Evolutionary conservation across 1,139 yeast genomes (phyloP).

Genomic region (Wickerhamomyces sp.): DNA sequence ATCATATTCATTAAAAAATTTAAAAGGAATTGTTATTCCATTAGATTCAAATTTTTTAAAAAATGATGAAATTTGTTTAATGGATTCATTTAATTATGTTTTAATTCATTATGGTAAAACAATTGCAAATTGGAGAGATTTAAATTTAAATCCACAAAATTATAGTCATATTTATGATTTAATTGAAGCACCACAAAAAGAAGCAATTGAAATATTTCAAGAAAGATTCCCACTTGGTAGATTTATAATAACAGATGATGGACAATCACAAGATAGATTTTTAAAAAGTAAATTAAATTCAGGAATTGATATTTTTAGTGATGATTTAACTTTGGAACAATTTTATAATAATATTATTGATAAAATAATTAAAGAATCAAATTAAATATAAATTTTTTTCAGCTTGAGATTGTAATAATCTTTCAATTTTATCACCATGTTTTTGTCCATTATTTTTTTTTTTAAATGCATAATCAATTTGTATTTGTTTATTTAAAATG

Average conservation of each 20-base stretch:
- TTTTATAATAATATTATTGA: slow-evolving; percentile 1
- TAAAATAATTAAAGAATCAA: slow-evolving; percentile 1
- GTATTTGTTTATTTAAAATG: slow-evolving; percentile 61
- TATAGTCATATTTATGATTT: slow-evolving; percentile 51
- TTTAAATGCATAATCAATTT: slow-evolving; percentile 69
- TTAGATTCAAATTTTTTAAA: slow-evolving; percentile 56
- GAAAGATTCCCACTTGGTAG: slow-evolving; percentile 63
- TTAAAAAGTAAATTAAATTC: slow-evolving; percentile 61
- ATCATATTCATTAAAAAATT: slow-evolving; percentile 10
- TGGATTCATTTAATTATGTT: slow-evolving; percentile 64
- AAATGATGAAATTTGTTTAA: slow-evolving; percentile 50
- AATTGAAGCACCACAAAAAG: slow-evolving; percentile 54
- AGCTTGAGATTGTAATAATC: slow-evolving; percentile 70
- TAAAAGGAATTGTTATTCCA: slow-evolving; percentile 19
- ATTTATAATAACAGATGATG: slow-evolving; percentile 60
- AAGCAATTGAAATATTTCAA: slow-evolving; percentile 42
- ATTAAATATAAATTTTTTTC: slow-evolving; percentile 27
- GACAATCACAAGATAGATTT: slow-evolving; percentile 66
- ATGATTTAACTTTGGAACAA: slow-evolving; percentile 4
- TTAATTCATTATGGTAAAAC: slow-evolving; percentile 59
- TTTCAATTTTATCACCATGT: slow-evolving; percentile 81
- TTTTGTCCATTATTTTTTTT: slow-evolving; percentile 50
- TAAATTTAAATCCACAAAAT: slow-evolving; percentile 51
- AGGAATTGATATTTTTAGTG: slow-evolving; percentile 4
- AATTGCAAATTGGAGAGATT: slow-evolving; percentile 60